Conservation (phyloP, 805 yeast species). For the Suhomyces faveliae region DNA sequence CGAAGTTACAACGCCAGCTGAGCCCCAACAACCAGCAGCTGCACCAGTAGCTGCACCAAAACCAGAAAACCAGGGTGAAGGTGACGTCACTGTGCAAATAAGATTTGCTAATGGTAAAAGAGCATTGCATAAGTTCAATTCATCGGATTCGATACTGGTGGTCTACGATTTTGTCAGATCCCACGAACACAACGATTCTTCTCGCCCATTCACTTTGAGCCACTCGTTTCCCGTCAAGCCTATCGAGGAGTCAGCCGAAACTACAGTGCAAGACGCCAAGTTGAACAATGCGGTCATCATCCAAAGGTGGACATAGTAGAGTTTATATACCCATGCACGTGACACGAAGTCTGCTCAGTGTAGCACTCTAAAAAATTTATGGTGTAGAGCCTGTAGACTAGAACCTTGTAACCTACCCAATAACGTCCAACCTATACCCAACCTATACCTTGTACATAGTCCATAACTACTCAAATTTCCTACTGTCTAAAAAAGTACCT, state of each 20-base stretch:
- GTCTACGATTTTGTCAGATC: slow-evolving; percentile 65
- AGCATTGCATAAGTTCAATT: slow-evolving; percentile 58
- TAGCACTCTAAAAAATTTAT: not conserved
- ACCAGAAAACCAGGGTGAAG: slow-evolving; percentile 31
- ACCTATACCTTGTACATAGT: not conserved
- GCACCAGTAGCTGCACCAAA: slow-evolving; percentile 8
- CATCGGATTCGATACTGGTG: slow-evolving; percentile 60
- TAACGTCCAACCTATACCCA: too few species aligned
- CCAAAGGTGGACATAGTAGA: slow-evolving; percentile 63
- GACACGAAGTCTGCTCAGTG: not conserved
- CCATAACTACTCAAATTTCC: too few species aligned
- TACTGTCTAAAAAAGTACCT: not conserved
- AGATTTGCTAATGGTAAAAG: slow-evolving; percentile 82
- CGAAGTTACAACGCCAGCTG: slow-evolving; percentile 35
- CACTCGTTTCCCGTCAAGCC: slow-evolving; percentile 81
- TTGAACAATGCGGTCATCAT: slow-evolving; percentile 82
- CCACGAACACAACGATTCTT: slow-evolving; percentile 44
- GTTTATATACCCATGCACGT: slow-evolving; percentile 1
- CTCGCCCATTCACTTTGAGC: slow-evolving; percentile 62
- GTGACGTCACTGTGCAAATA: slow-evolving; percentile 77
- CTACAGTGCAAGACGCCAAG: slow-evolving; percentile 71
- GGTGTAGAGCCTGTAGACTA: not conserved
- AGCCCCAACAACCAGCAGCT: slow-evolving; percentile 15
- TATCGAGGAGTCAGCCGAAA: slow-evolving; percentile 50
- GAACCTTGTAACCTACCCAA: not conserved